Evolutionary conservation across 805 yeast species (phyloP), one percentile per base, ranked within the genome.

Genomic region (Lipomyces yamadae): DNA sequence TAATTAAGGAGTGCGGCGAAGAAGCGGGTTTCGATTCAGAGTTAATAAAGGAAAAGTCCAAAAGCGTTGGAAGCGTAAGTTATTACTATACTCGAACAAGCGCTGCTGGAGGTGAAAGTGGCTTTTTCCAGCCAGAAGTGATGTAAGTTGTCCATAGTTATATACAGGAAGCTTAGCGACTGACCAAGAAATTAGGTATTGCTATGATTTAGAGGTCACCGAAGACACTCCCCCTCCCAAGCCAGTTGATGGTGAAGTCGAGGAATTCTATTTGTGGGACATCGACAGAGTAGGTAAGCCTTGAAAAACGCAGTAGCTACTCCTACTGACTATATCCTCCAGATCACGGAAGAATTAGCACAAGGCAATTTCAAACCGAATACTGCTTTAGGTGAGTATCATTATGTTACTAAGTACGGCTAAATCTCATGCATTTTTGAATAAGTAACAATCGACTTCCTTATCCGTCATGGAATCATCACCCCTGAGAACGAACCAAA

Each of bases 101-200:
- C 24, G 67, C 64, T 18, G 81, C 81, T 61, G 77, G 75, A 5
- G 72, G 73, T 0, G 90, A 85, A 62, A 74, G 75, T 0, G 88
- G 88, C 0, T 80, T 87, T n/a, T 84, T 88, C 11, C 97, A 93
- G 75, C 98, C 98, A 0, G 99, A 95, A 76, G 87, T 90, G 8
- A 94, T 92, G 75, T 66, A 63, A 18, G 50, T 61, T 18, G 29
- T 11, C 4, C n/a, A 13, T 4, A 15, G 48, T 7, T 15, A 42
- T 24, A n/a, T 24, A 24, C 24, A 24, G 24, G 6, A 42, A n/a
- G 24, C n/a, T 10, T 42, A 42, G 18, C 1, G 48, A 15, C 24
- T 42, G n/a, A 42, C 48, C 39, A 2, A 42, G 10, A 8, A 15
- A 4, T 42, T 39, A 59, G 60, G 35, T 90, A 86, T 73, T 78